Conservation (phyloP, 208 protist species). For the Trypanosoma caninum region DNA sequence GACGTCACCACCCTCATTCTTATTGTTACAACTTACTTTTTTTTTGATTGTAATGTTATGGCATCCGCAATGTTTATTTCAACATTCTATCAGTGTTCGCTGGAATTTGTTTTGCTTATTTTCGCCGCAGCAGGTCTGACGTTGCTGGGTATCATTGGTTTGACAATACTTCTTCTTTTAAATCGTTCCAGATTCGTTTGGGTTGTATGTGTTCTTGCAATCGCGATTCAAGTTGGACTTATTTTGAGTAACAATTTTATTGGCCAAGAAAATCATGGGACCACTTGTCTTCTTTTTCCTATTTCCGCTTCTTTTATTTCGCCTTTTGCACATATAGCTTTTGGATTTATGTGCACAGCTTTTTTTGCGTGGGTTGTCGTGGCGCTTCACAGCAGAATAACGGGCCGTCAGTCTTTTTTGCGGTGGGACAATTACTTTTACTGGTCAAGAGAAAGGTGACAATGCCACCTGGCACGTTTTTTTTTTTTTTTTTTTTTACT, state of each 20-base stretch:
- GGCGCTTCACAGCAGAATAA: constrained; percentile 28
- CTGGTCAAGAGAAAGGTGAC: constrained; percentile 13
- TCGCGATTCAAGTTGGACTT: constrained; percentile 42
- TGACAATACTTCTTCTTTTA: constrained; percentile 13
- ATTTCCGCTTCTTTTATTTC: constrained; percentile 20
- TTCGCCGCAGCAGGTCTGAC: neutral
- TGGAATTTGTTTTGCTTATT: constrained; percentile 4
- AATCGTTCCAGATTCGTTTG: constrained; percentile 14
- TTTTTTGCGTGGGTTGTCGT: constrained; percentile 38
- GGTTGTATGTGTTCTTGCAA: constrained; percentile 25
- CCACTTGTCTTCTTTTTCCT: constrained; percentile 28
- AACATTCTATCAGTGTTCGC: neutral
- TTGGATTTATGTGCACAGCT: constrained; percentile 37
- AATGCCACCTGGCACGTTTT: neutral
- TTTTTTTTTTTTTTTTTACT: too few species aligned
- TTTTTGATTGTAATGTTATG: constrained; percentile 18
- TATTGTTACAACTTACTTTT: constrained; percentile 14
- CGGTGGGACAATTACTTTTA: constrained; percentile 44
- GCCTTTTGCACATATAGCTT: constrained; percentile 37
- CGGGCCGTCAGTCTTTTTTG: constrained; percentile 29
- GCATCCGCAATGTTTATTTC: constrained; percentile 1
- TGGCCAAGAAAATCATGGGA: neutral
- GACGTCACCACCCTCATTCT: constrained; percentile 23
- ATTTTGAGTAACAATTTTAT: neutral
- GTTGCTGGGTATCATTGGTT: neutral